Evolutionary conservation across 495 filamentous ascomycete species (phyloP).

Genomic region (Thozetella sp.): DNA sequence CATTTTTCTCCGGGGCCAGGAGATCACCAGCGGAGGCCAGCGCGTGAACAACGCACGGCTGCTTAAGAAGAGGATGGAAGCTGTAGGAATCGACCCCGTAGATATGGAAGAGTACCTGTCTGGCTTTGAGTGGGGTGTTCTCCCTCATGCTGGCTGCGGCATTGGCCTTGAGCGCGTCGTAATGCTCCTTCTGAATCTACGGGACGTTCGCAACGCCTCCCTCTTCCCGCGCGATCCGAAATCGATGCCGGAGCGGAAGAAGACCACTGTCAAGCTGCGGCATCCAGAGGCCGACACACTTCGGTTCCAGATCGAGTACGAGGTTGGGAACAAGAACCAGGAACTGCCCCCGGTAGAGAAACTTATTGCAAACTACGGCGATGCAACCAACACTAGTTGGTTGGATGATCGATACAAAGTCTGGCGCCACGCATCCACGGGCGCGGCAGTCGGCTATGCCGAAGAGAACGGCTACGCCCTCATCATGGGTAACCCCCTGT

Average conservation of each 20-base stretch:
- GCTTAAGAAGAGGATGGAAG: constrained; percentile 76
- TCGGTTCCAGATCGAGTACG: constrained; percentile 47
- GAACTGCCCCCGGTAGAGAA: constrained; percentile 75
- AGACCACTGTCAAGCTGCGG: constrained; percentile 52
- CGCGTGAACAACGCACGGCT: constrained; percentile 82
- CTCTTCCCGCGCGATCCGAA: constrained; percentile 85
- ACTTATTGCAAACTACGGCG: constrained; percentile 86
- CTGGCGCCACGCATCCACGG: constrained; percentile 76
- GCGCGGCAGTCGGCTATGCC: constrained; percentile 79
- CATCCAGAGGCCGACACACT: constrained; percentile 81
- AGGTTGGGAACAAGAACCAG: constrained; percentile 37
- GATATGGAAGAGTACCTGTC: constrained; percentile 86
- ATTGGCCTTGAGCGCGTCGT: constrained; percentile 87
- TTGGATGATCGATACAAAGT: constrained; percentile 80
- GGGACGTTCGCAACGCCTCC: constrained; percentile 87
- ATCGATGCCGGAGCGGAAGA: constrained; percentile 63
- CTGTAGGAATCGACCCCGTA: constrained; percentile 71
- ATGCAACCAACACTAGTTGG: constrained; percentile 87
- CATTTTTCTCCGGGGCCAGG: constrained; percentile 92
- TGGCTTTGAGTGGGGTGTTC: constrained; percentile 84
- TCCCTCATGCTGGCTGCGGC: constrained; percentile 88
- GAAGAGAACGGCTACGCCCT: constrained; percentile 72
- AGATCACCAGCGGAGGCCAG: constrained; percentile 89
- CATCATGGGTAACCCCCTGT: constrained; percentile 80
- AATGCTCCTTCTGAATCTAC: constrained; percentile 80